These are phyloP conservation scores for Beta corolliflora DNA, from an alignment of 179 eudicot genomes.

Conservation along the genomic window DNA sequence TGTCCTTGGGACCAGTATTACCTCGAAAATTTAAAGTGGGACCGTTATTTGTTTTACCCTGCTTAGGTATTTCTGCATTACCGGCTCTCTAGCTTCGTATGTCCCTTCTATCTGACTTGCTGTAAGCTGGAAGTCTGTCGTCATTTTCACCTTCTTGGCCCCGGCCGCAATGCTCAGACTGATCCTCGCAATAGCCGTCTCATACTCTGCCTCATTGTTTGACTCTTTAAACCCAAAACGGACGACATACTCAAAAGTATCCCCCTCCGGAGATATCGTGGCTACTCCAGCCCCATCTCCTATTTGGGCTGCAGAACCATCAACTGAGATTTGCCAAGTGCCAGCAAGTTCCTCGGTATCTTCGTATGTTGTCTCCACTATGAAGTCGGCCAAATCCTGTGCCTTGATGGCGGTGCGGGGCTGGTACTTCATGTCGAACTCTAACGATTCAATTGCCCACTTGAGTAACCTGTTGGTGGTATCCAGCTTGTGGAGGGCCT, in stretches of 20 bases:
- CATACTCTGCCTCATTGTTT: not conserved
- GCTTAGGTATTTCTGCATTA: no score
- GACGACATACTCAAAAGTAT: not conserved
- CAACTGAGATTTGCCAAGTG: no score
- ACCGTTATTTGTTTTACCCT: no score
- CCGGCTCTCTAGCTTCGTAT: not conserved
- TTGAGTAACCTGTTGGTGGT: not conserved
- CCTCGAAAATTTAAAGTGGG: no score
- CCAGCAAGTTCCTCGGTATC: no score
- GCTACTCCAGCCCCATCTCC: not conserved
- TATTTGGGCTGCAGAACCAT: no score
- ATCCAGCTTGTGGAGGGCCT: not conserved
- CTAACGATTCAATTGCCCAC: not conserved
- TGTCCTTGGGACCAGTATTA: no score
- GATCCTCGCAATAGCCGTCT: not conserved
- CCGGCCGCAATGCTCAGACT: no score
- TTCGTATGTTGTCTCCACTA: not conserved
- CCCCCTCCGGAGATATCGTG: not conserved
- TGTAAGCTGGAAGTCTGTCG: not conserved
- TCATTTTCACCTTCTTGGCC: no score
- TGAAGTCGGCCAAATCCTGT: not conserved
- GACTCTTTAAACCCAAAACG: not conserved
- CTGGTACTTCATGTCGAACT: not conserved
- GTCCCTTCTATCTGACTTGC: not conserved
- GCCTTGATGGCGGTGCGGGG: not conserved